Evolutionary conservation across 345 rosid genomes (phyloP), one percentile per base, ranked within the genome.

Genomic region (Populus deltoides): DNA sequence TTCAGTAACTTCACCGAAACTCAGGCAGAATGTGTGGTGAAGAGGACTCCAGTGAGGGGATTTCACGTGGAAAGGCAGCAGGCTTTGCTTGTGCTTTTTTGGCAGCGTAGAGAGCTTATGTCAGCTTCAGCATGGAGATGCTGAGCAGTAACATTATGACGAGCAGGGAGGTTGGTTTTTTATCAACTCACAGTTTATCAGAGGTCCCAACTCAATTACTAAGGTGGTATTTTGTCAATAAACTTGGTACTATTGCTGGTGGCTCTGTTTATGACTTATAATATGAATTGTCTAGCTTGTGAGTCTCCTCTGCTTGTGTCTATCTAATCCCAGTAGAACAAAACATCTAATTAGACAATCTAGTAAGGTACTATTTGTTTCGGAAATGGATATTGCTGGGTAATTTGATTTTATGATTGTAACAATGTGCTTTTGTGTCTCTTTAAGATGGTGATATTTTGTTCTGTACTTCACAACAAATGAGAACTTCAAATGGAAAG

Each of bases 111-210:
- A 75, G 99, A 95, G 75, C 92, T 95, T 65, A 86, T 92, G 33
- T 87, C 93, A n/a, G 96, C 88, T 79, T 92, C 97, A 35, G 96
- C 93, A 51, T 95, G 99, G 99, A 92, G 90, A 77, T 92, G 93
- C 86, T 92, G 85, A 91, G 43, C 53, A 43, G 63, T 20, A 51
- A 18, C 62, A n/a, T 31, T 41, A 53, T 49, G 74, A 43, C 70
- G 18, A 57, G 78, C 72, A 68, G 68, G 33, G 81, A 51, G 74
- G 24, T 79, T 68, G 81, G 67, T 73, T 81, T 81, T 77, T 63
- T 67, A 65, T 83, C 78, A 53, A 76, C 81, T 79, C 81, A 73
- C 79, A 70, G 75, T 20, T 74, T 74, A 78, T 75, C 38, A 33
- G 75, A 78, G 80, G 78, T 81, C 81, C 75, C 78, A 76, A 72